These are phyloP conservation scores for Persicaria tinctoria DNA, from an alignment of 148 eudicot species.

Conservation along the genomic window DNA sequence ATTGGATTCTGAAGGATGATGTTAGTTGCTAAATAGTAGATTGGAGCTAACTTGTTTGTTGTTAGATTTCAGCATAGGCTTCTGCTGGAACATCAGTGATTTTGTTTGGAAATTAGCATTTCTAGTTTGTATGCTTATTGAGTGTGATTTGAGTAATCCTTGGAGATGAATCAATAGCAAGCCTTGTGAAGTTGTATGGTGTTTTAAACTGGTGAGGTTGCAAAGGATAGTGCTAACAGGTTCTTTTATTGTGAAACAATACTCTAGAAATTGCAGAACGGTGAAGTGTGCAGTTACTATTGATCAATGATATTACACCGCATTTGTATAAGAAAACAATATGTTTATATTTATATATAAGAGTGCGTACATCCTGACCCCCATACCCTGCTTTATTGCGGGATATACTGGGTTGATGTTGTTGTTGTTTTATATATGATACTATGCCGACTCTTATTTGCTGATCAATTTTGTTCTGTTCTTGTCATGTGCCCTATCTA, in stretches of 20 bases:
- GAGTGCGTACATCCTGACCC: no score
- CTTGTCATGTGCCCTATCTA: neutral
- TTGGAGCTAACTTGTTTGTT: neutral
- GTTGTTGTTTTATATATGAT: neutral
- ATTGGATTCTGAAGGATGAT: neutral
- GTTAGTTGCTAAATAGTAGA: neutral
- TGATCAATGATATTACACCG: neutral
- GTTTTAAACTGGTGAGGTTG: neutral
- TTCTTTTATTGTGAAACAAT: neutral
- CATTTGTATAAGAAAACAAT: neutral
- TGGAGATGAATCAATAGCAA: neutral
- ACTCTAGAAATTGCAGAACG: neutral
- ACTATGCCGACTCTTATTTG: neutral
- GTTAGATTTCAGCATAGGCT: neutral
- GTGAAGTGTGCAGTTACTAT: neutral
- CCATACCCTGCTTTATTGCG: no score
- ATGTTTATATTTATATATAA: neutral
- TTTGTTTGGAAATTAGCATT: neutral
- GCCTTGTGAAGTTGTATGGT: neutral
- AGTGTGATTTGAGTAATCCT: neutral
- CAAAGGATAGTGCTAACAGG: neutral
- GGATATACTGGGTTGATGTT: no score
- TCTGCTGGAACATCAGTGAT: neutral
- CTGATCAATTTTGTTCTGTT: neutral
- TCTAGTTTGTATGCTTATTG: neutral